phyloP scores from a whole-genome alignment of 1,139 yeast species.

The Candida freyschussii region DNA sequence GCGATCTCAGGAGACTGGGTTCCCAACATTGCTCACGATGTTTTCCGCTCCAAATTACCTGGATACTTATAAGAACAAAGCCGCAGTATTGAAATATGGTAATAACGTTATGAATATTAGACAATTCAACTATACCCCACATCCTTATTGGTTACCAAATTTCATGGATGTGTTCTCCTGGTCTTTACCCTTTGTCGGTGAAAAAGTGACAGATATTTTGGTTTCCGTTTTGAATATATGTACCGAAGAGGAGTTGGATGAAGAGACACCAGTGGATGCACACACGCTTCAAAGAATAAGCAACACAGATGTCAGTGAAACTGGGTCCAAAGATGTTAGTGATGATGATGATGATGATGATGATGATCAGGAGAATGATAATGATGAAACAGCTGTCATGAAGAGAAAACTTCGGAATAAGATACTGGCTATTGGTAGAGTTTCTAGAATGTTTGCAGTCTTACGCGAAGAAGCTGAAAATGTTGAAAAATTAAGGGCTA shows the following conservation, averaged over 20 bases:
- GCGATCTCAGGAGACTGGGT: conserved; percentile 81
- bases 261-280: conserved; percentile 46
- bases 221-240: conserved; percentile 88
- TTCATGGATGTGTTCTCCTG: conserved; percentile 97
- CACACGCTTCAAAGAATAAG: conserved; percentile 10
- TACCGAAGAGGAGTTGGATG: conserved; percentile 90
- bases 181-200: conserved; percentile 98
- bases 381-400: conserved; percentile 31
- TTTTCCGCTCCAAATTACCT: conserved; percentile 95
- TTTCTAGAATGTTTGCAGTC: conserved; percentile 88
- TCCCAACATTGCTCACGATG: conserved; percentile 86
- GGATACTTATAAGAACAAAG: conserved; percentile 91
- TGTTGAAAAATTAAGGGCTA: conserved; percentile 72
- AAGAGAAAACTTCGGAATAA: conserved; percentile 72
- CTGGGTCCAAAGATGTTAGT: conserved; percentile 1
- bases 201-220: conserved; percentile 89
- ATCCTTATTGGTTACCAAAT: conserved; percentile 96
- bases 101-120: conserved; percentile 91
- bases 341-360: conserved; percentile 3
- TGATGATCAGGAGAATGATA: no score
- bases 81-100: conserved; percentile 90
- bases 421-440: conserved; percentile 90
- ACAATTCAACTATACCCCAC: conserved; percentile 89
- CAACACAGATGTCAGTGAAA: not conserved
- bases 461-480: conserved; percentile 86